Evolutionary conservation across 306 rosid genomes (phyloP).

Genomic region (Lathyrus oleraceus): DNA sequence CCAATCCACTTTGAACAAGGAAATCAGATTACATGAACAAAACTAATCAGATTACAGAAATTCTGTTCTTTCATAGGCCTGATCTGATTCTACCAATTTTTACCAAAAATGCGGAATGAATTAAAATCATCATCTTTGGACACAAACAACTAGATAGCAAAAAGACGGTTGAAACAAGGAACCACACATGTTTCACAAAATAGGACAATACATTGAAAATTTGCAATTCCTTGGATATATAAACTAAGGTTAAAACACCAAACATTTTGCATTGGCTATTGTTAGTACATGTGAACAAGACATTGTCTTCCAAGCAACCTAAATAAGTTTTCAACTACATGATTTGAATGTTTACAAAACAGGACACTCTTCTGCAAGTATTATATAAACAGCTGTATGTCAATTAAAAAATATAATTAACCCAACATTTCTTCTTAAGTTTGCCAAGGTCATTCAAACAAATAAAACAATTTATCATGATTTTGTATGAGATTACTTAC

Average conservation of each 20-base stretch:
- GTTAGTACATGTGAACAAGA: background rate
- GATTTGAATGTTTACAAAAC: slow-evolving; percentile 4
- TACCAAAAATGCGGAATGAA: background rate
- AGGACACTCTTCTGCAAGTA: background rate
- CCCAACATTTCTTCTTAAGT: background rate
- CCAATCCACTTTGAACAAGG: slow-evolving; percentile 42
- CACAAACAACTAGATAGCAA: background rate
- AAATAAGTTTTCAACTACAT: background rate
- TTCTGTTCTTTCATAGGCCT: slow-evolving; percentile 2
- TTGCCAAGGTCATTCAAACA: background rate
- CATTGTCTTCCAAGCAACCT: slow-evolving; percentile 2
- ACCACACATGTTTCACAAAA: slow-evolving; percentile 8
- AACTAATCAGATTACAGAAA: background rate
- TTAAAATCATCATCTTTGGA: background rate
- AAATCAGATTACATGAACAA: slow-evolving; percentile 16
- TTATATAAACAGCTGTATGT: background rate
- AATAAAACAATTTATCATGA: background rate
- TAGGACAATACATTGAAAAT: background rate
- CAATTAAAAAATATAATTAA: slow-evolving; percentile 2
- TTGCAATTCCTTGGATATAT: background rate
- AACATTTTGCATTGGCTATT: background rate
- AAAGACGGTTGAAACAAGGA: slow-evolving; percentile 14
- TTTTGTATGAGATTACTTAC: slow-evolving; percentile 11
- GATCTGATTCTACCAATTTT: background rate
- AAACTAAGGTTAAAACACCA: slow-evolving; percentile 20